A percentile compares a stretch with the other conserved stretches of the same genome.
Conservation (phyloP, 192 early-diverging fungal genomes). For the Rhizophagus clarus region DNA sequence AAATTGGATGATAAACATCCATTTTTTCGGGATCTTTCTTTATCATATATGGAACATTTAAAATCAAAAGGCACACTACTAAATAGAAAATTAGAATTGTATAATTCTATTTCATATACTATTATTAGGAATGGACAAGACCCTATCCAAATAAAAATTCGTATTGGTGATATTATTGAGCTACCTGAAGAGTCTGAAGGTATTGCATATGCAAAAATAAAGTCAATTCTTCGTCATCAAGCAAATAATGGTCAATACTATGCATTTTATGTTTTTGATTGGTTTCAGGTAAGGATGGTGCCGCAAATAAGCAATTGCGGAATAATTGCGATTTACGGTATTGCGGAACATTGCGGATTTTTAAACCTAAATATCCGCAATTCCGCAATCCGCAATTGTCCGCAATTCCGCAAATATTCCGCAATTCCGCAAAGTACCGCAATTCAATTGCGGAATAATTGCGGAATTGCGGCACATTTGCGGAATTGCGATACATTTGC, state of each 20-base stretch:
- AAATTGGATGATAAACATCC: not conserved
- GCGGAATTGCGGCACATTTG: too few species aligned
- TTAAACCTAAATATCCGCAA: too few species aligned
- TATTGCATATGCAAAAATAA: conserved; percentile 1
- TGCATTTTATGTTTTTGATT: not conserved
- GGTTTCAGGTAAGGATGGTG: too few species aligned
- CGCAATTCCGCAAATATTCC: too few species aligned
- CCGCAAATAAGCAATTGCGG: too few species aligned
- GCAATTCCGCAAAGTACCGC: too few species aligned
- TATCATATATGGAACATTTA: not conserved
- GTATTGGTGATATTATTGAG: not conserved
- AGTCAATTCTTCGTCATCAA: not conserved
- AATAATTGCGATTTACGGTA: too few species aligned
- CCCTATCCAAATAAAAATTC: not conserved
- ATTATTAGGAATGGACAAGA: not conserved
- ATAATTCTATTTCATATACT: conserved; percentile 16
- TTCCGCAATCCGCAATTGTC: too few species aligned
- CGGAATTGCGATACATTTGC: too few species aligned
- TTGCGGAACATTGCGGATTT: too few species aligned
- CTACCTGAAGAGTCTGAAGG: not conserved
- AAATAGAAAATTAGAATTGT: not conserved
- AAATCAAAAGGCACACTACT: not conserved
- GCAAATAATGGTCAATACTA: not conserved
- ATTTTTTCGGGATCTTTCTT: not conserved
- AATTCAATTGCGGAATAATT: too few species aligned